Percentiles rank a stretch among this genome's conserved stretches.
Evolutionary conservation across 2,329 filamentous ascomycete species (phyloP).

Genomic region (Geosmithia flava): DNA sequence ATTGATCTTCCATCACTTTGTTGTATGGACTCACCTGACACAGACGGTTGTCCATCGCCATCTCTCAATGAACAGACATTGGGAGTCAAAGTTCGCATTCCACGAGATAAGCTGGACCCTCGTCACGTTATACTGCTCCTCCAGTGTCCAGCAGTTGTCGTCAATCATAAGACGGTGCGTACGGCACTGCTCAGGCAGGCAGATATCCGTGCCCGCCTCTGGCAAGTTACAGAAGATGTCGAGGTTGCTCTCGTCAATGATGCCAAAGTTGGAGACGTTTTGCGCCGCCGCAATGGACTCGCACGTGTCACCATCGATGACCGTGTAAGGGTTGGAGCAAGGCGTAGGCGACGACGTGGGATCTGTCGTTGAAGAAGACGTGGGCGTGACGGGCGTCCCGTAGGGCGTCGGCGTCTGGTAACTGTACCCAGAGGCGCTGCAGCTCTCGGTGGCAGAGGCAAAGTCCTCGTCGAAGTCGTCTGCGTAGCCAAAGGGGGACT

Average conservation of each 20-base stretch:
- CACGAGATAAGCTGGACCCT: slow-evolving; percentile 8
- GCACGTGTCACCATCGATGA: slow-evolving; percentile 1
- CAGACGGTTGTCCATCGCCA: neutral
- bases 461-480: neutral
- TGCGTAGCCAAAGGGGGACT: neutral
- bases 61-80: neutral
- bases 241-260: neutral
- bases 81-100: slow-evolving; percentile 5
- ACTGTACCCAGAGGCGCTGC: neutral
- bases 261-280: neutral
- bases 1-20: too few species aligned
- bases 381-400: neutral
- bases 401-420: neutral
- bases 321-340: neutral
- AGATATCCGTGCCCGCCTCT: neutral
- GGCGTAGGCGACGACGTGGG: too few species aligned
- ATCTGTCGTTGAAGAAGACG: neutral
- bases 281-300: neutral
- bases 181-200: neutral
- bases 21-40: neutral
- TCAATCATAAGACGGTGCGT: neutral
- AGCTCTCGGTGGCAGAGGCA: neutral
- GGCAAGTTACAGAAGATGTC: neutral
- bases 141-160: neutral
- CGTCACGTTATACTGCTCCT: slow-evolving; percentile 4